Base-by-base conservation (phyloP, 2,329 filamentous ascomycete genomes). In the Aspergillus hortae region DNA sequence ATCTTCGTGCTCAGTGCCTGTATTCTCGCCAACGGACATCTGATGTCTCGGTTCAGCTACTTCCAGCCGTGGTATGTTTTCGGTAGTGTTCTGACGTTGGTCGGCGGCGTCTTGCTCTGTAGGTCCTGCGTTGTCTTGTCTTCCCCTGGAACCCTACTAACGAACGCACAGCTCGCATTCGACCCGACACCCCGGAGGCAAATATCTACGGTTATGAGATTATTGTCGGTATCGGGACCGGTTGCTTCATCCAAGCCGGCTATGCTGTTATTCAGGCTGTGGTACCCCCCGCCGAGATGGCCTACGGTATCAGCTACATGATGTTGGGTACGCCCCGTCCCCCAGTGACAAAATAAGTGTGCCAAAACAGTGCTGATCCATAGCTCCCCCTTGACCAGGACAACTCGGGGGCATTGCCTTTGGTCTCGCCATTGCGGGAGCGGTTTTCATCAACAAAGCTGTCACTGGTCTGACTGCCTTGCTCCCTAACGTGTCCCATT, bases 171-270 rank as follows among this genome's bases (percentile, higher is more conserved):
- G 33, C 25, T 35, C 27, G 46, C 12, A 48, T 61, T 25, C 17
- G 41, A 9, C 36, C 41, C 7, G 45, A 49, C 14, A 60, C 57
- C 38, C 51, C 56, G n/a, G 51, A 53, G 14, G 40, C 51, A 14
- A 49, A 54, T 3, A 55, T 68, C 35, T 68, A 69, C 50, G 63
- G 61, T 14, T 67, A 59, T 52, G 62, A 57, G 2, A 61, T 76
- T 11, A 54, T 80, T 3, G 52, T 77, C 1, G 77, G 71, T 1
- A 56, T 73, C 6, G 76, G 77, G 0, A 62, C 63, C 7, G 49
- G 45, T 2, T 21, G 27, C 15, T 53, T 44, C 32, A 50, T 33
- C 1, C 52, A 57, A 35, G 56, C 50, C 6, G 45, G 35, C 5
- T 56, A 47, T 21, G 38, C 41, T 2, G 52, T 58, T 3, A 45